Base-by-base conservation (phyloP, 2,329 filamentous ascomycete genomes). In the Paracoccidioides lutzii region DNA sequence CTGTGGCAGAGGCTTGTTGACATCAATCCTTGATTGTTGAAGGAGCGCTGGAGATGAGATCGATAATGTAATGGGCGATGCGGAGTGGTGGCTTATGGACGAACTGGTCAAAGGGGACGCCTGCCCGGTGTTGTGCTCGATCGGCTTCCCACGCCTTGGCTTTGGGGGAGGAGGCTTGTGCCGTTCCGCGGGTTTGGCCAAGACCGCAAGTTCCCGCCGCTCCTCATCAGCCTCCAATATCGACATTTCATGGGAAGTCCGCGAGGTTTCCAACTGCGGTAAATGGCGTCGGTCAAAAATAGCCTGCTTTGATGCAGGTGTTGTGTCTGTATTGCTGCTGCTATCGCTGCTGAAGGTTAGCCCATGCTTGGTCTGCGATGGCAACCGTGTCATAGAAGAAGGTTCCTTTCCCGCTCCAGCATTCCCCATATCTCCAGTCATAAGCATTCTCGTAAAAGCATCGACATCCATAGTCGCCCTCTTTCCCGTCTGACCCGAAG, bases 61-160 rank as follows among this genome's bases (percentile, higher is more conserved):
- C 50, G 55, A 59, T n/a, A n/a, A n/a, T n/a, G n/a, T n/a, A 2
- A 15, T 58, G 32, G 61, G 59, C 5, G 58, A 61, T n/a, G 61
- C 57, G 42, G 56, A 62, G 33, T 57, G 56, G 51, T 59, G 58
- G 15, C 32, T 30, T 15, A 30, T 32, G 28, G 52, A 48, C 30
- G 41, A 32, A 46, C 42, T 32, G 48, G 14, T 22, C 14, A 54
- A 37, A 41, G 49, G 49, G 33, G 52, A 48, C 32, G 52, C 6
- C 35, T 43, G 35, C 7, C 15, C 15, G 15, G 32, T 8, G 12
- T 68, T 66, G 56, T 55, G 68, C 60, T 77, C 81, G 60, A 91
- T 85, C 15, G 84, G 77, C 69, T 85, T 90, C 4, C 88, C 88
- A 71, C 90, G 87, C 55, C 87, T 81, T 53, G 85, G 89, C 65